phyloP scores from a whole-genome alignment of 2,329 filamentous ascomycete genomes.

The Trichophyton simii region DNA sequence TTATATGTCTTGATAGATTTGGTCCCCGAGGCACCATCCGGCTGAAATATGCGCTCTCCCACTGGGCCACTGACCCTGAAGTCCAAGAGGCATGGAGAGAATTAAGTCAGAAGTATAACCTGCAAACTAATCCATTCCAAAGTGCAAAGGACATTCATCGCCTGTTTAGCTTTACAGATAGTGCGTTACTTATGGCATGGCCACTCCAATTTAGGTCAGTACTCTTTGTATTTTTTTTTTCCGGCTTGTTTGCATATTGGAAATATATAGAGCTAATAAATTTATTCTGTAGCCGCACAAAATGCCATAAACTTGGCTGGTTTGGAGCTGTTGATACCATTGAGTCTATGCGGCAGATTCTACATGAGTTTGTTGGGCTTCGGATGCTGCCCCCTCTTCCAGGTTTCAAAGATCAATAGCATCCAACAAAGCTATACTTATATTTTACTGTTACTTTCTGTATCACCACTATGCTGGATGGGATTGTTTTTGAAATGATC shows the following conservation, averaged over 20 bases:
- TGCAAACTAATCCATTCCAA: constrained; percentile 32
- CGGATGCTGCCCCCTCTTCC: constrained; percentile 31
- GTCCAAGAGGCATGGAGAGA: constrained; percentile 37
- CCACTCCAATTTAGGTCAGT: constrained; percentile 21
- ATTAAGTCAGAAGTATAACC: constrained; percentile 30
- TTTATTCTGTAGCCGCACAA: constrained; percentile 27
- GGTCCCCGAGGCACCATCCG: constrained; percentile 31
- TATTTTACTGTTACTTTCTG: not conserved
- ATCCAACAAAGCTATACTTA: not conserved
- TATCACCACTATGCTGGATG: not conserved
- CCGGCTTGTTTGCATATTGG: not conserved
- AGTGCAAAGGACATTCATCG: constrained; percentile 28
- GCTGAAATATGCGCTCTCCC: constrained; percentile 30
- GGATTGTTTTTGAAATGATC: not conserved
- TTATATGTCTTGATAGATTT: constrained; percentile 21
- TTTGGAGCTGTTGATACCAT: constrained; percentile 36
- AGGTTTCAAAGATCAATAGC: not conserved
- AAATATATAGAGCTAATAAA: constrained; percentile 3
- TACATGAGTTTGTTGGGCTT: constrained; percentile 31
- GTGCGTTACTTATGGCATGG: constrained; percentile 23
- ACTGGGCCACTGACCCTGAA: constrained; percentile 36
- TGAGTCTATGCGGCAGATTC: constrained; percentile 33
- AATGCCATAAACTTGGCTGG: constrained; percentile 36
- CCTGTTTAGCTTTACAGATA: constrained; percentile 37
- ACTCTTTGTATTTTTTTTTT: not conserved